A percentile compares a stretch with the other conserved stretches of the same genome.
Evolutionary conservation across 2,329 filamentous ascomycete genomes (phyloP).

Genomic region (Meredithiella fracta): DNA sequence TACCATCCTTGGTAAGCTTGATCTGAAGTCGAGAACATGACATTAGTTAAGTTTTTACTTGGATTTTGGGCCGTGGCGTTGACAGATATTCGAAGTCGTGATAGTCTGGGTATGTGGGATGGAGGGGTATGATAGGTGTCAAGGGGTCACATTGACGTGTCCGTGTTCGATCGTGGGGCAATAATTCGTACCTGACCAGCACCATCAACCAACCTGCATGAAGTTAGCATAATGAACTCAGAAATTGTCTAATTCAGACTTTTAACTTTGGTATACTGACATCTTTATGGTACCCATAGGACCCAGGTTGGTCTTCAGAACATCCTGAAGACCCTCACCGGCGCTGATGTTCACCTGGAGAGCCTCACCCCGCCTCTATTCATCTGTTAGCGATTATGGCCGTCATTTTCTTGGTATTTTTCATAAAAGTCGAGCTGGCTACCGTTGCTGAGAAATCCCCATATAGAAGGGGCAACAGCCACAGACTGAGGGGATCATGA

Average conservation of each 20-base stretch:
- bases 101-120: neutral
- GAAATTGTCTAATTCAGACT: neutral
- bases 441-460: too few species aligned
- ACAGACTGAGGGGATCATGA: slow-evolving; percentile 1
- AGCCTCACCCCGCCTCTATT: slow-evolving; percentile 86
- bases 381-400: slow-evolving; percentile 14
- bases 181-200: slow-evolving; percentile 42
- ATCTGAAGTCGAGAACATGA: slow-evolving; percentile 39
- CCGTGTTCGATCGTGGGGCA: slow-evolving; percentile 18
- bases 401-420: neutral
- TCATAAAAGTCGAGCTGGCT: neutral
- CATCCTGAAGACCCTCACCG: slow-evolving; percentile 83
- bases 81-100: neutral
- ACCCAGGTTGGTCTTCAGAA: slow-evolving; percentile 89
- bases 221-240: slow-evolving; percentile 18
- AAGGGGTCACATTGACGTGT: slow-evolving; percentile 3
- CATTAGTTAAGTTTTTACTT: slow-evolving; percentile 15
- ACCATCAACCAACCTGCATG: slow-evolving; percentile 47
- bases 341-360: slow-evolving; percentile 92
- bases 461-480: too few species aligned
- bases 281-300: slow-evolving; percentile 93
- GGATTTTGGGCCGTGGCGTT: neutral
- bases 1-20: slow-evolving; percentile 98
- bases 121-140: slow-evolving; percentile 2
- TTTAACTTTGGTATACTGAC: slow-evolving; percentile 29